phyloP scores from a whole-genome alignment of 1,139 yeast genomes.

The Taphrina deformans region DNA sequence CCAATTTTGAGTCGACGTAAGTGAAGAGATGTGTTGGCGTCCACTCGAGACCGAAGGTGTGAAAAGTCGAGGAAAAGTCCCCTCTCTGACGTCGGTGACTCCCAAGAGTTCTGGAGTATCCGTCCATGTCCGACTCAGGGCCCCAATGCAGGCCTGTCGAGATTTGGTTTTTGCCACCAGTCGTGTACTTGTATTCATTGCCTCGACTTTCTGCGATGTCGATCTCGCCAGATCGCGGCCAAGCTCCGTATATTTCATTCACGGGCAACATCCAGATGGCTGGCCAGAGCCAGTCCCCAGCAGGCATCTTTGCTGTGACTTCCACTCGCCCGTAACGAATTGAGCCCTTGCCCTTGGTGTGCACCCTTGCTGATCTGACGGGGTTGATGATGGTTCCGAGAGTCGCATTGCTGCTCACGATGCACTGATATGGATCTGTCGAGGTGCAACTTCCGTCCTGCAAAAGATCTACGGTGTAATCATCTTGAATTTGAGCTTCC shows the following conservation, averaged over 20 bases:
- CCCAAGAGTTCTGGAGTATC: no score
- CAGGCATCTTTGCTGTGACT: slow-evolving; percentile 36
- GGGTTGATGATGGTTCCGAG: slow-evolving; percentile 36
- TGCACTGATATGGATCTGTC: no score
- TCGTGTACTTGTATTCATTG: slow-evolving; percentile 34
- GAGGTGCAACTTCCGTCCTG: no score
- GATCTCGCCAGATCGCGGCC: slow-evolving; percentile 38
- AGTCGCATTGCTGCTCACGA: no score
- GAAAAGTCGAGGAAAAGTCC: slow-evolving; percentile 27
- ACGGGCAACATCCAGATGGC: slow-evolving; percentile 38
- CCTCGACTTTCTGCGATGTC: slow-evolving; percentile 37
- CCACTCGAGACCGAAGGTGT: slow-evolving; percentile 38
- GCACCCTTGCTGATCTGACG: slow-evolving; percentile 36
- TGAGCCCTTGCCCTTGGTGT: slow-evolving; percentile 22
- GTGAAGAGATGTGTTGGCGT: slow-evolving; percentile 37
- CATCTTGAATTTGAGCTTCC: no score
- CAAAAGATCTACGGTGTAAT: no score
- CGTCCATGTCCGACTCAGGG: slow-evolving; percentile 11
- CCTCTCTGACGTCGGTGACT: slow-evolving; percentile 11
- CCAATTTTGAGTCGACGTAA: slow-evolving; percentile 37
- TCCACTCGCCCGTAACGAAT: slow-evolving; percentile 37
- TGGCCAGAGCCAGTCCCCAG: slow-evolving; percentile 39
- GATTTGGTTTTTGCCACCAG: slow-evolving; percentile 32
- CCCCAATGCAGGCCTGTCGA: slow-evolving; percentile 38
- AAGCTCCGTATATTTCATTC: slow-evolving; percentile 34